phyloP scores from a whole-genome alignment of 2,329 filamentous ascomycete species.

The Fusarium sp. region DNA sequence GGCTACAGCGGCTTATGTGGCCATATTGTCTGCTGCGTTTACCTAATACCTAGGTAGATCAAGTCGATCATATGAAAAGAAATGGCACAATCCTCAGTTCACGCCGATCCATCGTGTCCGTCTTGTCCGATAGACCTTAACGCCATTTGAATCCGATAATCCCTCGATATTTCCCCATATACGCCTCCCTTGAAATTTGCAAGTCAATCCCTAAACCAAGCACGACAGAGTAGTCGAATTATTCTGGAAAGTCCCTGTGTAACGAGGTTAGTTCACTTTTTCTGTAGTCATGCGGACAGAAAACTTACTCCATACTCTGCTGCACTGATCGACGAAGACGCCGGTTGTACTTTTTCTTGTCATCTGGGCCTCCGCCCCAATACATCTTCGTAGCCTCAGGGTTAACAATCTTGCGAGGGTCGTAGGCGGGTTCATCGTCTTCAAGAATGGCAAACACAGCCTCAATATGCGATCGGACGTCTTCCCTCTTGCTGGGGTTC shows the following conservation, averaged over 20 bases:
- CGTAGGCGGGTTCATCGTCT: constrained; percentile 88
- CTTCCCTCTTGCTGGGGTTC: constrained; percentile 72
- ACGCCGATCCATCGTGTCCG: constrained; percentile 21
- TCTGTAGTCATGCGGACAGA: not conserved
- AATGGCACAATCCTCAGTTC: constrained; percentile 8
- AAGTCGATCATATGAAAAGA: constrained; percentile 6
- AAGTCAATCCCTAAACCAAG: constrained; percentile 14
- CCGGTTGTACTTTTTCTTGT: constrained; percentile 87
- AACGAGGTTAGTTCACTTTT: constrained; percentile 14
- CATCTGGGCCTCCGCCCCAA: constrained; percentile 80
- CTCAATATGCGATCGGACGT: constrained; percentile 85
- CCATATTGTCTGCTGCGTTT: not conserved
- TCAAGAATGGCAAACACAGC: constrained; percentile 86
- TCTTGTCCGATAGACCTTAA: constrained; percentile 27
- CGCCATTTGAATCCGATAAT: constrained; percentile 37
- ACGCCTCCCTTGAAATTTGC: constrained; percentile 32
- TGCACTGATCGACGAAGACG: constrained; percentile 83
- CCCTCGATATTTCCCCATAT: constrained; percentile 32
- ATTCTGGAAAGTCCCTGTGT: constrained; percentile 54
- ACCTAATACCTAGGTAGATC: not conserved
- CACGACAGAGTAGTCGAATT: constrained; percentile 5
- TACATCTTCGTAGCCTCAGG: constrained; percentile 87
- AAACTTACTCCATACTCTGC: constrained; percentile 71
- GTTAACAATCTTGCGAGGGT: constrained; percentile 89
- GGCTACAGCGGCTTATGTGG: not conserved